These are phyloP conservation scores for Prototheca wickerhamii DNA, from an alignment of 163 green algal species.

Conservation along the genomic window DNA sequence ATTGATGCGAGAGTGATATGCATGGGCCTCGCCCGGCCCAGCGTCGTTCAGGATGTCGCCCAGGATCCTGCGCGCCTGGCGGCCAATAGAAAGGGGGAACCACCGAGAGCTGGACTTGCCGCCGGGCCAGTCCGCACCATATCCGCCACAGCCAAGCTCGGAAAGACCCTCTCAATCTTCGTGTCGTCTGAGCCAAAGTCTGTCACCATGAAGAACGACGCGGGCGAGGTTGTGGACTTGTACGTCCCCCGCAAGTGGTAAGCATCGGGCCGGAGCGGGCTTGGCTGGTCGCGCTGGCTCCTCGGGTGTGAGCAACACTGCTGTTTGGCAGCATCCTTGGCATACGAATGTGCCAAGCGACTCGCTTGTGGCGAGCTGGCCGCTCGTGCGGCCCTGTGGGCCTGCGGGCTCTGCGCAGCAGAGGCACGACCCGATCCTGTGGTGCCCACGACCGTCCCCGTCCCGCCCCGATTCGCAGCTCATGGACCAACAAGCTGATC, in stretches of 20 bases:
- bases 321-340: no score
- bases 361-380: no score
- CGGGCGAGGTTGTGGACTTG: slow-evolving; percentile 92
- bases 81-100: not conserved
- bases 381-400: no score
- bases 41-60: no score
- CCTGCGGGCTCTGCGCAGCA: no score
- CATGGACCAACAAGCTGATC: slow-evolving; percentile 99
- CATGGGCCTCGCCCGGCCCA: not conserved
- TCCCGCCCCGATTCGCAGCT: slow-evolving; percentile 51
- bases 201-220: slow-evolving; percentile 91
- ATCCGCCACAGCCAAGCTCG: not conserved
- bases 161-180: not conserved
- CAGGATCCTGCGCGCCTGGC: no score
- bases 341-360: no score
- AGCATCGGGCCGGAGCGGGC: slow-evolving; percentile 16
- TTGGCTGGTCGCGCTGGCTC: no score
- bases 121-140: not conserved
- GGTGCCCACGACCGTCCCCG: no score
- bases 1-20: not conserved
- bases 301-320: no score
- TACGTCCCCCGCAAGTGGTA: slow-evolving; percentile 99
- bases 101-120: no score
- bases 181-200: not conserved
- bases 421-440: no score